phyloP scores from a whole-genome alignment of 2,329 filamentous ascomycete genomes.

The Ciborinia camelliae region DNA sequence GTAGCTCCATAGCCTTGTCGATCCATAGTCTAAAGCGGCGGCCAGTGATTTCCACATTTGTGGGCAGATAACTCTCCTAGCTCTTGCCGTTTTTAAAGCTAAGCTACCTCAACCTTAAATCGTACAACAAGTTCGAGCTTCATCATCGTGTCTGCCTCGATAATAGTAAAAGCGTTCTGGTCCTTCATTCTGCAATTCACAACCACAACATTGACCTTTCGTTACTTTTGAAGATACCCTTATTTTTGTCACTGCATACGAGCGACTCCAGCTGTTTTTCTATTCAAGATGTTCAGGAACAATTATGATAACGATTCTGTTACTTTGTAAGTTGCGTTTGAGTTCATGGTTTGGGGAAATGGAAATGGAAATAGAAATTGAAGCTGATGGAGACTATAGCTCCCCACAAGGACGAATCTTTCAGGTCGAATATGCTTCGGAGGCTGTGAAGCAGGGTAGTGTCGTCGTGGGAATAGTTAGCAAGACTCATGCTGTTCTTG shows the following conservation, averaged over 20 bases:
- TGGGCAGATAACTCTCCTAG: accelerated
- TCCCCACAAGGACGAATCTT: conserved; percentile 99
- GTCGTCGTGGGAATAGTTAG: conserved; percentile 95
- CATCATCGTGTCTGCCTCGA: conserved; percentile 37
- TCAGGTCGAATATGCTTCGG: conserved; percentile 97
- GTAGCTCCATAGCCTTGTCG: neutral
- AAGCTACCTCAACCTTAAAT: conserved; percentile 21
- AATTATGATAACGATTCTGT: conserved; percentile 99
- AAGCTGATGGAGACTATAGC: conserved; percentile 50
- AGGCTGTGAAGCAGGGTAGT: conserved; percentile 98
- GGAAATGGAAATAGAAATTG: neutral
- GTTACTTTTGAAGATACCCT: conserved; percentile 19
- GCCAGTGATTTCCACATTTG: accelerated
- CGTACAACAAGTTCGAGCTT: conserved; percentile 28
- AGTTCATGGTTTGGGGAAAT: neutral
- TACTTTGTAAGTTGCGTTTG: conserved; percentile 73
- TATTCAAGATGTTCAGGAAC: conserved; percentile 88
- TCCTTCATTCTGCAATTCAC: conserved; percentile 6
- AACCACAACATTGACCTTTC: conserved; percentile 14
- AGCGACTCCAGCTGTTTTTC: conserved; percentile 6
- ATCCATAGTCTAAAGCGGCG: neutral
- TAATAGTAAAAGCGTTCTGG: conserved; percentile 1
- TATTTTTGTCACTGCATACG: neutral
- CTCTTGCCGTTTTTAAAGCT: neutral
- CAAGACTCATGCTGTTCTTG: conserved; percentile 96